Evolutionary conservation across 148 eudicot genomes (phyloP).

Genomic region (Spergularia bocconei): DNA sequence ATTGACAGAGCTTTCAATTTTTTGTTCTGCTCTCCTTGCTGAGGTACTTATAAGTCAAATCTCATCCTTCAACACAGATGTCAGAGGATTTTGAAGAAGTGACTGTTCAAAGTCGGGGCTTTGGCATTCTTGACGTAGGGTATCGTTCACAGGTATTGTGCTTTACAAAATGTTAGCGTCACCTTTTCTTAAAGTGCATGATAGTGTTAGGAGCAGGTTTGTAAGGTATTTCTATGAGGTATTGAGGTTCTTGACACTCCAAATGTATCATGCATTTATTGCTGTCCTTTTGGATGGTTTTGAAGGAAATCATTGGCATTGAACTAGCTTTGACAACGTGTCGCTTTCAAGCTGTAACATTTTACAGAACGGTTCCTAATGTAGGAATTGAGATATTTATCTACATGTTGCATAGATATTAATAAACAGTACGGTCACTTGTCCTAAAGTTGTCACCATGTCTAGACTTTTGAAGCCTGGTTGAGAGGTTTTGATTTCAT

Average conservation of each 20-base stretch:
- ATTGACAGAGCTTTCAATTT: neutral
- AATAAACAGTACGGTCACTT: neutral
- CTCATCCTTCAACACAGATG: conserved; percentile 43
- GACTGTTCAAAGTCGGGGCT: conserved; percentile 96
- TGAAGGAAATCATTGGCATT: neutral
- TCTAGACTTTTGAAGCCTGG: neutral
- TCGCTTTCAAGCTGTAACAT: neutral
- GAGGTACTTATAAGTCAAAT: conserved; percentile 4
- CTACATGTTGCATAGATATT: neutral
- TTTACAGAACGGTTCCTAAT: neutral
- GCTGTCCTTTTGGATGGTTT: neutral
- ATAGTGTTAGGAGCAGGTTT: neutral
- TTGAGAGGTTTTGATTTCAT: neutral
- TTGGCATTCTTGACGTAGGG: conserved; percentile 97
- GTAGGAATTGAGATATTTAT: neutral
- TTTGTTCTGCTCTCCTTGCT: neutral
- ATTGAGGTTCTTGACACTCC: neutral
- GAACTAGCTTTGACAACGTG: neutral
- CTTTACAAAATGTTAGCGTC: conserved; percentile 2
- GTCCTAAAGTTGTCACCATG: neutral
- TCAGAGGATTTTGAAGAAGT: conserved; percentile 92
- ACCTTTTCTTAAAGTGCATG: neutral
- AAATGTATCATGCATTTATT: neutral
- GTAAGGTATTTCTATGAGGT: neutral
- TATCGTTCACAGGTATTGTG: conserved; percentile 77